A percentile compares a stretch with the other conserved stretches of the same genome.
Conservation (phyloP, 345 rosid genomes). For the Geranium rotundifolium region DNA sequence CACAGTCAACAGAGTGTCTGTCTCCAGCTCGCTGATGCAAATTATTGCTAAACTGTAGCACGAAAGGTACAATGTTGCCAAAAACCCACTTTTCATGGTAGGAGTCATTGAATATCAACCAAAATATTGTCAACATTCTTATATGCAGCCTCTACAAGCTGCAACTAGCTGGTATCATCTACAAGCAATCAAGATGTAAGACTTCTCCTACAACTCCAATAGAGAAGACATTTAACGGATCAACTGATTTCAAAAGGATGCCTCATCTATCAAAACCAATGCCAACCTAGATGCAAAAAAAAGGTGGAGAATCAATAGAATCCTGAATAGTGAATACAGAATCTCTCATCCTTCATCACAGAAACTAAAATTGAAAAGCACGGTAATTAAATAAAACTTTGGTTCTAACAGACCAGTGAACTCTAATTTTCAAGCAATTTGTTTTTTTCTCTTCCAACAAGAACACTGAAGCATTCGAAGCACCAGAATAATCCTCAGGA, state of each 20-base stretch:
- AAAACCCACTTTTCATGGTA: conserved; percentile 45
- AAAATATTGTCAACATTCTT: conserved; percentile 61
- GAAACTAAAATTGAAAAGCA: not conserved
- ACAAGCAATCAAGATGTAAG: conserved; percentile 11
- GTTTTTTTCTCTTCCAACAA: not conserved
- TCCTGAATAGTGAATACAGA: not conserved
- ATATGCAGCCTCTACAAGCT: conserved; percentile 70
- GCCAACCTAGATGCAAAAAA: conserved; percentile 17
- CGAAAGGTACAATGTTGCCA: conserved; percentile 33
- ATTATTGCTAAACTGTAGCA: conserved; percentile 57
- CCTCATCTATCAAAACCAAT: conserved; percentile 15
- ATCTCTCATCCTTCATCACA: not conserved
- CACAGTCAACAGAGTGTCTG: conserved; percentile 25
- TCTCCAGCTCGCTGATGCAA: conserved; percentile 27
- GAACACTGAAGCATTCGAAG: not conserved
- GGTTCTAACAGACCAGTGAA: not conserved
- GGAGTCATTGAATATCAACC: conserved; percentile 31
- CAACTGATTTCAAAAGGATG: not conserved
- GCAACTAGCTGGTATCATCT: conserved; percentile 48
- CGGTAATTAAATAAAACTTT: not conserved
- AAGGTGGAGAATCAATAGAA: conserved; percentile 4
- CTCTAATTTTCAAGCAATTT: not conserved
- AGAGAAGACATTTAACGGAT: not conserved
- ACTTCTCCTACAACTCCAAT: not conserved
- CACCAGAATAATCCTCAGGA: not conserved